Base-by-base conservation (phyloP, 2,329 filamentous ascomycete genomes). In the Aspergillus sp. region DNA sequence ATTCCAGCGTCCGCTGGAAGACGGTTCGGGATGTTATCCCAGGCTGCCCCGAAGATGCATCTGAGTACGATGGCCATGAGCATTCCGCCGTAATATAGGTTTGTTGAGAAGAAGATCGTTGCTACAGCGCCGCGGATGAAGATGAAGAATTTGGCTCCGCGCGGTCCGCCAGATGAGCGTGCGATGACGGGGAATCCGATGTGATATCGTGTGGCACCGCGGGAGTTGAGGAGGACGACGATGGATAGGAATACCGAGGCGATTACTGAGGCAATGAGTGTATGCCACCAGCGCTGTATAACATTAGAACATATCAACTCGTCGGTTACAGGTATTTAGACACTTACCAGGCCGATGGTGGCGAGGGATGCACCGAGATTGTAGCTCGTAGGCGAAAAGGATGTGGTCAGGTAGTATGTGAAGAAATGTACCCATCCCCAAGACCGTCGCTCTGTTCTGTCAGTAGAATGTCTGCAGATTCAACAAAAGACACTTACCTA, bases 141-240 rank as follows among this genome's bases (percentile, higher is more conserved):
- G 13, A 80, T 75, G 55, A 76, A 75, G 57, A 78, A 79, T 63
- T 76, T 79, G 7, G 71, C 68, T 11, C 75, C 76, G 57, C 66
- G 76, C 69, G 77, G 76, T 55, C 76, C 76, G 58, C 77, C 76
- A 9, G 75, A 73, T 5, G 66, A 66, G n/a, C 76, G 66, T 18
- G 66, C 67, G 17, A 76, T 67, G 15, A 71, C 67, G 2, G 77
- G 76, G 56, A 76, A 79, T 8, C 74, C 76, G 47, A 78, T 68
- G 60, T 79, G 76, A 57, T 79, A 79, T 12, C 74, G 69, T 15
- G 66, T 71, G 3, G 76, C 76, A 48, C 71, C 74, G 43, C 77
- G 71, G 15, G 74, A 75, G 65, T 80, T 80, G 67, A 79, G 76
- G 54, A 74, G 72, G 71, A 78, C 78, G 47, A 76, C 75, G 41